phyloP scores from a whole-genome alignment of 306 rosid genomes.

The Cucumis hystrix region DNA sequence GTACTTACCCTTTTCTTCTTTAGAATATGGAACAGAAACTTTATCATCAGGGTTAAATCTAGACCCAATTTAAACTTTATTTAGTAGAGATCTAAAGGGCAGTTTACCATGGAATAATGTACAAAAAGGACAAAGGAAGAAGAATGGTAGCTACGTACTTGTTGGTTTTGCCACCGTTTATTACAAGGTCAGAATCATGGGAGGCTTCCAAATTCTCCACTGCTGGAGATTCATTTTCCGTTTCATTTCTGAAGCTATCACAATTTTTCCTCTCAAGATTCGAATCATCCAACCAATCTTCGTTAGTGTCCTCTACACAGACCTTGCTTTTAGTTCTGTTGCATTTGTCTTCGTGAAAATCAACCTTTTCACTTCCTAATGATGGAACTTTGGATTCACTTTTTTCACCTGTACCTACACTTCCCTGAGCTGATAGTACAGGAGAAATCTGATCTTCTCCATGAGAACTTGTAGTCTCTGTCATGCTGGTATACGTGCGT shows the following conservation, averaged over 20 bases:
- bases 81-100: conserved; percentile 5
- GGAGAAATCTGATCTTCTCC: conserved; percentile 31
- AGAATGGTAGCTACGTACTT: conserved; percentile 23
- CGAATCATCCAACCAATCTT: background rate
- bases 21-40: conserved; percentile 26
- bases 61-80: conserved; percentile 16
- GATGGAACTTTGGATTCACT: conserved; percentile 18
- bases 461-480: conserved; percentile 19
- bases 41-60: conserved; percentile 22
- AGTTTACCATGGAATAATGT: conserved; percentile 1
- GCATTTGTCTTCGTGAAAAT: conserved; percentile 26
- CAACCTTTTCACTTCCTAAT: conserved; percentile 8
- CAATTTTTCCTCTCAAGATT: conserved; percentile 9
- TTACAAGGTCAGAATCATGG: conserved; percentile 20
- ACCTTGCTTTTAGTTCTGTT: conserved; percentile 18
- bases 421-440: conserved; percentile 36
- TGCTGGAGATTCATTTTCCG: conserved; percentile 18
- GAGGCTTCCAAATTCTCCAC: conserved; percentile 17
- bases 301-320: conserved; percentile 10
- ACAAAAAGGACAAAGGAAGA: conserved; percentile 8
- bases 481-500: conserved; percentile 16
- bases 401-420: conserved; percentile 35
- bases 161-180: conserved; percentile 17
- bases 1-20: conserved; percentile 35
- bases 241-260: conserved; percentile 16